Evolutionary conservation across 768 basidiomycete species (phyloP), one percentile per base, ranked within the genome.

Genomic region (Tylopilus rubrobrunneus): DNA sequence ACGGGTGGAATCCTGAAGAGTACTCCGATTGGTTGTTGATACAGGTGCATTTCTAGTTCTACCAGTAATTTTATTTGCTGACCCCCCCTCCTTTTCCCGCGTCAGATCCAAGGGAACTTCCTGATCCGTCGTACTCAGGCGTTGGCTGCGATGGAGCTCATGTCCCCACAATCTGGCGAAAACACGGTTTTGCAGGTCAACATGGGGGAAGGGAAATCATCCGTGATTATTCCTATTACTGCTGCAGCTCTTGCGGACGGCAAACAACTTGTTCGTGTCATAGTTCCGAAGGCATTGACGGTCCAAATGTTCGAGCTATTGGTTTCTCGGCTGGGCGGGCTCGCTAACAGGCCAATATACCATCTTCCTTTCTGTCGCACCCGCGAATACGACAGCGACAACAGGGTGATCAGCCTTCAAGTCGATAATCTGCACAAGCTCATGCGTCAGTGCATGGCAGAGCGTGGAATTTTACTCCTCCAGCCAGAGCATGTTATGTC

Each of bases 401-500:
- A 11, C 3, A 31, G 10, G 55, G 12, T 19, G 3, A 40, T 12
- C 28, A 54, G 4, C 50, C 17, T n/a, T 5, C 37, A 64, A 48
- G 54, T 69, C 10, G n/a, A 48, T 6, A 36, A 40, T 11, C 62
- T 79, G 10, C 55, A 56, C 12, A 11, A 40, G 5, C 51, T 80
- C 7, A 68, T 73, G 52, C 49, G 62, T 25, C 64, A 70, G 34
- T 34, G 34, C 11, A 34, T 34, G 34, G 34, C 11, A 8, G 34
- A 34, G 34, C 11, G 14, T 12, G 81, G 79, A 0, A 54, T 82
- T 5, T 59, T 81, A 7, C 62, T 82, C 1, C 56, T 68, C 7
- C 79, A 82, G 36, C 80, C 80, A 0, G 80, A 82, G 29, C 79
- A 82, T 37, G 71, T 78, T 3, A 67, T 82, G 3, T 82, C 80